phyloP scores from a whole-genome alignment of 352 stramenopile genomes.

The Globisporangium paroecandrum region DNA sequence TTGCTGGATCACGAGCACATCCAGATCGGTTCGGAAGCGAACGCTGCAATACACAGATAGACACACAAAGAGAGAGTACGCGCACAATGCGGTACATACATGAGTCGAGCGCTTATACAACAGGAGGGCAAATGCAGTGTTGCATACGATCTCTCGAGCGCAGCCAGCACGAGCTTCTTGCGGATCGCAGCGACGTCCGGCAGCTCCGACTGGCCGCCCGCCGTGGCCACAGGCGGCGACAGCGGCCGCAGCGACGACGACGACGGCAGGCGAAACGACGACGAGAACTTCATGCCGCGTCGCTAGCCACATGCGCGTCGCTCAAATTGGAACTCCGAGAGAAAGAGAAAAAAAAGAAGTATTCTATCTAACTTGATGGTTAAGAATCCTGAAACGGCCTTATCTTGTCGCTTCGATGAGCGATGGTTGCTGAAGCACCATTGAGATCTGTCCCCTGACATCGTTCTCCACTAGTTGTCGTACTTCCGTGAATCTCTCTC shows the following conservation, averaged over 20 bases:
- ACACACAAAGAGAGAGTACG: not conserved
- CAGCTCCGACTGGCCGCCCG: not conserved
- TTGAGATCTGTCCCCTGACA: no score
- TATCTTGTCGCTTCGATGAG: no score
- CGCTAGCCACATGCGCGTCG: not conserved
- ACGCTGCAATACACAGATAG: constrained; percentile 17
- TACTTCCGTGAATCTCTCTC: no score
- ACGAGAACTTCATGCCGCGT: constrained; percentile 5
- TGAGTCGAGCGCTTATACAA: not conserved
- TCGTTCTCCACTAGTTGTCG: no score
- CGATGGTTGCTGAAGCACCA: no score
- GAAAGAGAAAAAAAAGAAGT: no score
- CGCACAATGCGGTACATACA: not conserved
- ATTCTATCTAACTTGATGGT: no score
- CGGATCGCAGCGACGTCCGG: constrained; percentile 23
- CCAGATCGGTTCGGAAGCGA: constrained; percentile 54
- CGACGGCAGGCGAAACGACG: constrained; percentile 16
- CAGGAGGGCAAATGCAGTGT: not conserved
- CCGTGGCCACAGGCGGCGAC: not conserved
- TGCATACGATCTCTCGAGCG: constrained; percentile 48
- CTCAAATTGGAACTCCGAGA: not conserved
- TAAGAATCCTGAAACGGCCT: no score
- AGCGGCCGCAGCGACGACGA: constrained; percentile 12
- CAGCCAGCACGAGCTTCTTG: constrained; percentile 36
- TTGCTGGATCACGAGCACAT: constrained; percentile 52